These are phyloP conservation scores for Picea abies DNA, from an alignment of 83 land plant genomes.

Conservation along the genomic window DNA sequence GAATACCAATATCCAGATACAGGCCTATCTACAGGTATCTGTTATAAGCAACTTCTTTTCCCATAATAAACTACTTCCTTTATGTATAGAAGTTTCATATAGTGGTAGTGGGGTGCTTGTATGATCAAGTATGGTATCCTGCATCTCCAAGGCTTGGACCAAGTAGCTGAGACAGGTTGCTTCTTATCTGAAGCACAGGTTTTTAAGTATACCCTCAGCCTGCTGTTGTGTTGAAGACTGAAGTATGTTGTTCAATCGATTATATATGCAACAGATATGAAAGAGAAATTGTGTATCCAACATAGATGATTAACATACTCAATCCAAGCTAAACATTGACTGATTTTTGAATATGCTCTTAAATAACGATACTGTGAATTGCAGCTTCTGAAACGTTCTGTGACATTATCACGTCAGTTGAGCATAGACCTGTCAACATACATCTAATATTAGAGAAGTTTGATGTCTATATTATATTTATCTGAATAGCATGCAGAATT, in stretches of 20 bases:
- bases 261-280: not conserved
- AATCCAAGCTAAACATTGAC: not conserved
- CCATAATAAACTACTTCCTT: not conserved
- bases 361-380: not conserved
- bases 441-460: not conserved
- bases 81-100: not conserved
- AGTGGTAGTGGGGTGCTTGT: not conserved
- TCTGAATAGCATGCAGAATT: not conserved
- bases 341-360: not conserved
- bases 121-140: not conserved
- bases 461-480: not conserved
- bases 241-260: not conserved
- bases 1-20: slow-evolving; percentile 45
- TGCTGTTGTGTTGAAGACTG: not conserved
- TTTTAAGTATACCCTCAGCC: not conserved
- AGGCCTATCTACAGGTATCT: slow-evolving; percentile 68
- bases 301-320: not conserved
- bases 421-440: not conserved
- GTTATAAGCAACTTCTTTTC: not conserved
- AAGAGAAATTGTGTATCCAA: not conserved
- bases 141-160: not conserved
- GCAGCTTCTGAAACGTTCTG: not conserved
- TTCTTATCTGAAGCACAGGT: not conserved
- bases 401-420: not conserved
- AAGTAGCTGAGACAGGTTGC: not conserved